Conservation (phyloP, 192 early-diverging fungal genomes). For the Backusella morwellensis region DNA sequence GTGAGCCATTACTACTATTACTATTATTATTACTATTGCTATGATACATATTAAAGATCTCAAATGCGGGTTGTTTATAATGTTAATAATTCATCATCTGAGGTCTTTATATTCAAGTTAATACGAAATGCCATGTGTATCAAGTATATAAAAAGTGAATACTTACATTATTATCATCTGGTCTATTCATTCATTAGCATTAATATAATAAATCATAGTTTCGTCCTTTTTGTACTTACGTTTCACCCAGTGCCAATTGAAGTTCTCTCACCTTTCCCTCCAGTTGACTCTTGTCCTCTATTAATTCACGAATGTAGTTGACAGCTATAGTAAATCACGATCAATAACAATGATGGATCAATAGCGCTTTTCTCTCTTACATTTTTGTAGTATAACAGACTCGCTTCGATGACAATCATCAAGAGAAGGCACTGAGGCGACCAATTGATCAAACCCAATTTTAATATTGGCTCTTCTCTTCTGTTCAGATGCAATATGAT, state of each 20-base stretch:
- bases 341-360: background rate
- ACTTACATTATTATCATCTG: constrained; percentile 8
- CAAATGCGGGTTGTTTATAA: background rate
- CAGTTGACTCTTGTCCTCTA: constrained; percentile 56
- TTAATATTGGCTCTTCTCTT: constrained; percentile 89
- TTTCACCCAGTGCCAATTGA: constrained; percentile 46
- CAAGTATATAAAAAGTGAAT: too few relatives aligned
- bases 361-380: constrained; percentile 27
- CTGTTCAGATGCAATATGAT: constrained; percentile 94
- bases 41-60: too few relatives aligned
- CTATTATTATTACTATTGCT: too few relatives aligned
- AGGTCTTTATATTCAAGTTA: background rate
- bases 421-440: constrained; percentile 79
- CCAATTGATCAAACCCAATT: constrained; percentile 83
- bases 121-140: background rate
- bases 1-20: too few relatives aligned
- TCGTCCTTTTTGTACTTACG: constrained; percentile 21
- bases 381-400: constrained; percentile 79
- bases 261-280: constrained; percentile 46
- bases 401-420: constrained; percentile 79
- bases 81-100: background rate
- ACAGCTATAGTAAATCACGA: constrained; percentile 44
- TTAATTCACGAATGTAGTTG: constrained; percentile 68
- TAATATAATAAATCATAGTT: background rate
- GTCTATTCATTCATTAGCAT: background rate